Percentiles rank a stretch among this genome's conserved stretches.
Evolutionary conservation across 139 green algal species (phyloP).

Genomic region (Coelastrella sp.): DNA sequence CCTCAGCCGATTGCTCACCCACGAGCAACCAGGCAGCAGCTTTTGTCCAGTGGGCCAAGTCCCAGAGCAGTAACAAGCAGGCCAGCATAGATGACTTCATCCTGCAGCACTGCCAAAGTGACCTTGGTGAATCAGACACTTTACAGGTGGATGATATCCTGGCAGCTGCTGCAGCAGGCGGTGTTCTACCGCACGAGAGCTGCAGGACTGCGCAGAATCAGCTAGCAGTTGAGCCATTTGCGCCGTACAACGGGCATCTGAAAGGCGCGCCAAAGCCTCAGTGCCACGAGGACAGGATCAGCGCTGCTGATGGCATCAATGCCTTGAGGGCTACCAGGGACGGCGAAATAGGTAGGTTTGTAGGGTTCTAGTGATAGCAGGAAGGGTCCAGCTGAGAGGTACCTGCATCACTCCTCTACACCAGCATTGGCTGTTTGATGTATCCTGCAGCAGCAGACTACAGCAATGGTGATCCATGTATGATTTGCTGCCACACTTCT

Average conservation of each 20-base stretch:
- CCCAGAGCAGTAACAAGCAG: constrained; percentile 21
- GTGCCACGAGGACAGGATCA: constrained; percentile 29
- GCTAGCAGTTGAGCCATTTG: not conserved
- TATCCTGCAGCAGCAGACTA: no score
- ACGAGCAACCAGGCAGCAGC: not conserved
- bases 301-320: constrained; percentile 50
- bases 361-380: not conserved
- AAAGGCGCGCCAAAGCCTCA: constrained; percentile 43
- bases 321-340: constrained; percentile 26
- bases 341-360: constrained; percentile 36
- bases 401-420: no score
- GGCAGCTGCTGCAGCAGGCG: not conserved
- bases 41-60: not conserved
- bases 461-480: no score
- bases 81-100: constrained; percentile 18
- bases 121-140: not conserved
- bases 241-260: constrained; percentile 26
- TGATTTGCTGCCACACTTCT: no score
- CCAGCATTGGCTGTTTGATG: no score
- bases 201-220: not conserved
- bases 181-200: not conserved
- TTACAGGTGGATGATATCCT: constrained; percentile 7
- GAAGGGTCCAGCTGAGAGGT: not conserved
- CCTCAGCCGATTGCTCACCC: no score
- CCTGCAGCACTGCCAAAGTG: not conserved